phyloP scores from a whole-genome alignment of 345 rosid species.

The Linum lewisii region DNA sequence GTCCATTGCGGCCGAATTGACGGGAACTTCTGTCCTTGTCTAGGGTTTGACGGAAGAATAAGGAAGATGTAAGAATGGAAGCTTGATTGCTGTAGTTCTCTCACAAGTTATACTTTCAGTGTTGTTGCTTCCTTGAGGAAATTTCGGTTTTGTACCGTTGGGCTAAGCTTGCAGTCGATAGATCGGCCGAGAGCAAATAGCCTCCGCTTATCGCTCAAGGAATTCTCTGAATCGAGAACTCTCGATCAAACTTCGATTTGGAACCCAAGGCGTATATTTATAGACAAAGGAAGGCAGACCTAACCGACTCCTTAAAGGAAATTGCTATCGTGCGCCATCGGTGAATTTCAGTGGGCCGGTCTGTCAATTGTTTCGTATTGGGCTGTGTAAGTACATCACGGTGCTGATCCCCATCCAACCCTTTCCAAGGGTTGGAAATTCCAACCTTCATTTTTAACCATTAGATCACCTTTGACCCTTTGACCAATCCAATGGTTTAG shows the following conservation, averaged over 20 bases:
- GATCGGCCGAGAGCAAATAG: neutral
- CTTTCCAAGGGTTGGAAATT: too few species aligned
- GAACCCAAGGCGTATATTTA: neutral
- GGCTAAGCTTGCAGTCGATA: neutral
- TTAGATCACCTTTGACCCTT: too few species aligned
- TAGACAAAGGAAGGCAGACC: neutral
- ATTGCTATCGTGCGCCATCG: neutral
- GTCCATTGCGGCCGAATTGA: slow-evolving; percentile 26
- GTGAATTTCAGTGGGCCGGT: too few species aligned
- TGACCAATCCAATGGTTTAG: too few species aligned
- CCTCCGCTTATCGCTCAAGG: neutral
- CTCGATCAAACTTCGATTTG: neutral
- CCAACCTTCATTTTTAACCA: too few species aligned
- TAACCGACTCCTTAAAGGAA: neutral
- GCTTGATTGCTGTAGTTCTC: neutral
- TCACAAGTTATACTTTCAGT: neutral
- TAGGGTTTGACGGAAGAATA: slow-evolving; percentile 8
- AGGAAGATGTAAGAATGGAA: neutral
- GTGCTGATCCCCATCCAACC: too few species aligned
- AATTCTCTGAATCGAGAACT: neutral
- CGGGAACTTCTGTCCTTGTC: slow-evolving; percentile 3
- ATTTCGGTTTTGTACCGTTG: neutral
- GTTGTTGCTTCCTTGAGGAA: neutral
- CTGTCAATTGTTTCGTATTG: too few species aligned
- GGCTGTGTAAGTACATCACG: too few species aligned